These are phyloP conservation scores for Xenoacremonium recifei DNA, from an alignment of 2,329 filamentous ascomycete species.

Conservation along the genomic window DNA sequence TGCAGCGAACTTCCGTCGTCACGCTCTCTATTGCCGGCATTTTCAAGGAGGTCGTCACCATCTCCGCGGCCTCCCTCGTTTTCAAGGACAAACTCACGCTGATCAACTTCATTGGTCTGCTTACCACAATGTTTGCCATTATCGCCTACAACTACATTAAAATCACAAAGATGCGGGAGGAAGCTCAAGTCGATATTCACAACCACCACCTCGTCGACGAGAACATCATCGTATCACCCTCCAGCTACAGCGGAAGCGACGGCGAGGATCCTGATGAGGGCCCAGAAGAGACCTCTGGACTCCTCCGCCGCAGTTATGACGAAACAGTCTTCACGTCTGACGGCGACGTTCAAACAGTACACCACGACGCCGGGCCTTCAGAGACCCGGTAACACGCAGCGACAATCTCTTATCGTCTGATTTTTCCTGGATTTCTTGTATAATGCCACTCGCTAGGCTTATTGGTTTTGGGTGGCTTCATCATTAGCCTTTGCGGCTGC, in stretches of 20 bases:
- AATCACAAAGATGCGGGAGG: constrained; percentile 80
- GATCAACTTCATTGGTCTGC: constrained; percentile 81
- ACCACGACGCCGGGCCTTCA: constrained; percentile 15
- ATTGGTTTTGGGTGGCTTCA: not conserved
- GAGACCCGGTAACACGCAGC: constrained; percentile 6
- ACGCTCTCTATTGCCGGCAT: constrained; percentile 96
- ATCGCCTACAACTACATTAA: constrained; percentile 93
- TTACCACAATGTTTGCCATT: constrained; percentile 88
- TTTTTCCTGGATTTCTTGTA: constrained; percentile 12
- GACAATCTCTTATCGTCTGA: constrained; percentile 13
- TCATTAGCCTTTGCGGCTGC: not conserved
- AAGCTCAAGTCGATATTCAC: constrained; percentile 60
- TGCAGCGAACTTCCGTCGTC: constrained; percentile 93
- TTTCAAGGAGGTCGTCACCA: constrained; percentile 98
- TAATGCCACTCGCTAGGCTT: constrained; percentile 8
- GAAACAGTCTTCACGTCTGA: constrained; percentile 40
- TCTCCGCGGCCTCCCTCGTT: constrained; percentile 79
- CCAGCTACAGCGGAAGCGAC: constrained; percentile 39
- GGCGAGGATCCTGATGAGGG: constrained; percentile 39
- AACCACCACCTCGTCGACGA: constrained; percentile 35
- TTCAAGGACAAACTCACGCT: constrained; percentile 86
- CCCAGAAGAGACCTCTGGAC: constrained; percentile 44
- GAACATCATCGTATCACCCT: constrained; percentile 28
- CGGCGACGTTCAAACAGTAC: constrained; percentile 38
- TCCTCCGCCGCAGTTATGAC: constrained; percentile 42